Percentiles rank a stretch among this genome's conserved stretches.
These are phyloP conservation scores for Xylaria nigripes DNA, from an alignment of 495 filamentous ascomycete species.

Conservation along the genomic window DNA sequence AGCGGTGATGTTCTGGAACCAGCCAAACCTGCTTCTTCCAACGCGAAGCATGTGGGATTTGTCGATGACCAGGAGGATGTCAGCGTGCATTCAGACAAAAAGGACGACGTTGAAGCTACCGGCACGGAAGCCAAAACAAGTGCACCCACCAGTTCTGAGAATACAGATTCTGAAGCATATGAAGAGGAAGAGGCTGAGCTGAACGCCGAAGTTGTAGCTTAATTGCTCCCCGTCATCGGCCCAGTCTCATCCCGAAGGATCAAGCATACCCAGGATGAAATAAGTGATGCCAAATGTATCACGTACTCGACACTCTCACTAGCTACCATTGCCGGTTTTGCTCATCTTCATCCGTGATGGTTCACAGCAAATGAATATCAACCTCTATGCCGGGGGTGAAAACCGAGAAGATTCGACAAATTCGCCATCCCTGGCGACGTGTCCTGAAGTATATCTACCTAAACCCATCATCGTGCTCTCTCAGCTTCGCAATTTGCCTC, in stretches of 20 bases:
- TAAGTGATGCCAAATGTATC: too few species aligned
- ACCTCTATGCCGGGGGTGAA: too few species aligned
- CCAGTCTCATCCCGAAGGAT: background rate
- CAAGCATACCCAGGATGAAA: too few species aligned
- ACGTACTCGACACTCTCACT: background rate
- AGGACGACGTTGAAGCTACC: slow-evolving; percentile 6
- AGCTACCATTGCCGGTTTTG: background rate
- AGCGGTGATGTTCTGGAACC: slow-evolving; percentile 70
- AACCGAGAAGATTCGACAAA: background rate
- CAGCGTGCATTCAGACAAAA: slow-evolving; percentile 11
- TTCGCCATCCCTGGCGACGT: background rate
- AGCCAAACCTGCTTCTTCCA: slow-evolving; percentile 36
- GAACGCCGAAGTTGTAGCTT: slow-evolving; percentile 29
- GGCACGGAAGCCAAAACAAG: slow-evolving; percentile 9
- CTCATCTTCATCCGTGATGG: background rate
- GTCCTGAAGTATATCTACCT: background rate
- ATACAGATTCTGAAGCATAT: slow-evolving; percentile 35
- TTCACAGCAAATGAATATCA: too few species aligned
- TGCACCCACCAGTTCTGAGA: slow-evolving; percentile 17
- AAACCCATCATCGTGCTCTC: too few species aligned
- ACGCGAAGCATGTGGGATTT: slow-evolving; percentile 63
- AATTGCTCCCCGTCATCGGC: too few species aligned
- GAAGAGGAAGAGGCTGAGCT: slow-evolving; percentile 39
- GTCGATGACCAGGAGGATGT: slow-evolving; percentile 27
- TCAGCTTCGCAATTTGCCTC: too few species aligned